These are phyloP conservation scores for Cercophora samala DNA, from an alignment of 495 filamentous ascomycete genomes.

Conservation along the genomic window DNA sequence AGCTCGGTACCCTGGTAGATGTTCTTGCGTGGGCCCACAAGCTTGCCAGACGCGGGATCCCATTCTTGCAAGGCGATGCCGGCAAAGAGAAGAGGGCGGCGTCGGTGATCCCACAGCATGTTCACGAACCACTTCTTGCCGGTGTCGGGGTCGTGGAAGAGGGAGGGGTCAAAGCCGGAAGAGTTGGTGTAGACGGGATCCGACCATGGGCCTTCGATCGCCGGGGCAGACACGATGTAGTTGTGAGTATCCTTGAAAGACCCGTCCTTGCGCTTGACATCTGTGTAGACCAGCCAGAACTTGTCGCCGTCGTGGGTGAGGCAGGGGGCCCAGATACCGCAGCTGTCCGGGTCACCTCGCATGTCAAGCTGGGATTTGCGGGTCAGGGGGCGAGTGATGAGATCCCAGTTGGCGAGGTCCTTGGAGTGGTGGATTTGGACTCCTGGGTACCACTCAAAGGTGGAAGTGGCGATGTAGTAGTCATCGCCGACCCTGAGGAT, in stretches of 20 bases:
- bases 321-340: constrained; percentile 63
- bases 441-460: constrained; percentile 61
- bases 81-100: constrained; percentile 42
- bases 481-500: constrained; percentile 54
- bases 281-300: constrained; percentile 57
- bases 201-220: constrained; percentile 54
- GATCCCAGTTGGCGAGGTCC: constrained; percentile 57
- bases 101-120: constrained; percentile 52
- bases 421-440: constrained; percentile 57
- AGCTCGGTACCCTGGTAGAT: constrained; percentile 55
- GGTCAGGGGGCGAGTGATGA: constrained; percentile 57
- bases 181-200: constrained; percentile 54
- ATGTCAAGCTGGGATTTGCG: constrained; percentile 60
- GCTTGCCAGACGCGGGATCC: constrained; percentile 41
- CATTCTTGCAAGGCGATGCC: constrained; percentile 52
- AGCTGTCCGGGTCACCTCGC: constrained; percentile 55
- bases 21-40: constrained; percentile 47
- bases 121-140: constrained; percentile 56
- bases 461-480: constrained; percentile 62
- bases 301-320: constrained; percentile 55
- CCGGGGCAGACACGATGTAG: constrained; percentile 48
- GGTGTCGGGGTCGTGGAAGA: constrained; percentile 55
- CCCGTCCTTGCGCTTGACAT: constrained; percentile 56
- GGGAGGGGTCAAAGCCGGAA: constrained; percentile 55
- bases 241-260: constrained; percentile 55